Percentiles rank a stretch among this genome's conserved stretches.
These are phyloP conservation scores for Psilocybe cyanescens DNA, from an alignment of 768 basidiomycete genomes.

Conservation along the genomic window DNA sequence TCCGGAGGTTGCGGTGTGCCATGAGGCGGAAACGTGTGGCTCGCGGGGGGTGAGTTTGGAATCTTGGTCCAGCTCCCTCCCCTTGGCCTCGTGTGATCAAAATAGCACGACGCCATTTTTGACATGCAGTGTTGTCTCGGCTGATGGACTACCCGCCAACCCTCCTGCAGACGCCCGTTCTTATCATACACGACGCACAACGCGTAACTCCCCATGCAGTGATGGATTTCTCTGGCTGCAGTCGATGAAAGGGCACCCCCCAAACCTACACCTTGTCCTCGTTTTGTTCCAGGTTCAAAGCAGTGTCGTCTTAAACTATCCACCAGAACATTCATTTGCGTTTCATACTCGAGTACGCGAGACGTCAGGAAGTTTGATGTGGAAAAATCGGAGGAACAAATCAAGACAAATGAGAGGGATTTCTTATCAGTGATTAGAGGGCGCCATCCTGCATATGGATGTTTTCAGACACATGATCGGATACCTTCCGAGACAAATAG, in stretches of 20 bases:
- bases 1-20: conserved; percentile 20
- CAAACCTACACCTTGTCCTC: not conserved
- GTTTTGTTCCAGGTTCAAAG: conserved; percentile 6
- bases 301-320: conserved; percentile 3
- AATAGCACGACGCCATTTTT: conserved; percentile 11
- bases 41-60: conserved; percentile 17
- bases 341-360: conserved; percentile 4
- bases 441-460: conserved; percentile 8
- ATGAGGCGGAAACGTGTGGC: conserved; percentile 41
- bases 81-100: conserved; percentile 27
- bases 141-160: conserved; percentile 1
- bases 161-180: conserved; percentile 4
- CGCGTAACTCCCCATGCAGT: not conserved
- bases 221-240: conserved; percentile 1
- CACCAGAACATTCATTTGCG: conserved; percentile 6
- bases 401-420: not conserved
- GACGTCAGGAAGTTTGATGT: conserved; percentile 13
- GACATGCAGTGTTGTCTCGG: conserved; percentile 10
- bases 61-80: conserved; percentile 18
- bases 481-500: not conserved
- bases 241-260: not conserved
- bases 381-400: conserved; percentile 13
- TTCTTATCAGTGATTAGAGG: conserved; percentile 5
- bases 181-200: conserved; percentile 3
- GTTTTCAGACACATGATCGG: conserved; percentile 11